Conservation (phyloP, 2,329 filamentous ascomycete species). For the Trichoderma brevicompactum region DNA sequence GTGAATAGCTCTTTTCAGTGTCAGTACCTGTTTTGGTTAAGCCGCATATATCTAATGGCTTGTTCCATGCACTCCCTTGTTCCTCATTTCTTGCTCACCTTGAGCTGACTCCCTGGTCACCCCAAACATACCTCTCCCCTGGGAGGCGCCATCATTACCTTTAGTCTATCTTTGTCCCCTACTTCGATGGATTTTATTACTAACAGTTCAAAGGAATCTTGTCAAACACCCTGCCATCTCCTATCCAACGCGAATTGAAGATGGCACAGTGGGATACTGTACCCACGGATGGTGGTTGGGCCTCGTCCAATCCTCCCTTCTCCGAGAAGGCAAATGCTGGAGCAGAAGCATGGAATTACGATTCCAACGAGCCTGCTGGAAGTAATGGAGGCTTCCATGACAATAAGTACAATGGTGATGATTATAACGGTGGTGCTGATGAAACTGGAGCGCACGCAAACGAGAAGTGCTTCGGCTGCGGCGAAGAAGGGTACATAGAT, state of each 20-base stretch:
- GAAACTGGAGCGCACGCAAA: conserved; percentile 29
- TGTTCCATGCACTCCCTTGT: background rate
- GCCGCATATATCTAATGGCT: too few species aligned
- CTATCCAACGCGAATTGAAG: background rate
- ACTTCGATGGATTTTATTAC: background rate
- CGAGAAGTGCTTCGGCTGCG: conserved; percentile 45
- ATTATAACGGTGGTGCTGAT: background rate
- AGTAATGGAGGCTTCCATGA: background rate
- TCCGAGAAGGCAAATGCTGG: conserved; percentile 7
- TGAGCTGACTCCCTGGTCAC: background rate
- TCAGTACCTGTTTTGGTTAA: too few species aligned
- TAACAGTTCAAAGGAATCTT: background rate
- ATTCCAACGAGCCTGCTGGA: conserved; percentile 6
- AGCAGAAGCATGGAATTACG: conserved; percentile 9
- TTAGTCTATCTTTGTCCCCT: background rate
- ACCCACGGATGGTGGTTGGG: background rate
- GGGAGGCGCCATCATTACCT: too few species aligned
- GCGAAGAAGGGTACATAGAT: conserved; percentile 42
- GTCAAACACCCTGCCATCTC: background rate
- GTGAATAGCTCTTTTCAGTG: background rate
- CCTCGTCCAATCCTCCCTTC: background rate
- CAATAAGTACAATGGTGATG: background rate
- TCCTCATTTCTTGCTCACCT: background rate
- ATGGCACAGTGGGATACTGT: conserved; percentile 13
- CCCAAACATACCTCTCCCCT: background rate